Base-by-base conservation (phyloP, 176 grass and related monocot species). In the Eragrostis nindensis region DNA sequence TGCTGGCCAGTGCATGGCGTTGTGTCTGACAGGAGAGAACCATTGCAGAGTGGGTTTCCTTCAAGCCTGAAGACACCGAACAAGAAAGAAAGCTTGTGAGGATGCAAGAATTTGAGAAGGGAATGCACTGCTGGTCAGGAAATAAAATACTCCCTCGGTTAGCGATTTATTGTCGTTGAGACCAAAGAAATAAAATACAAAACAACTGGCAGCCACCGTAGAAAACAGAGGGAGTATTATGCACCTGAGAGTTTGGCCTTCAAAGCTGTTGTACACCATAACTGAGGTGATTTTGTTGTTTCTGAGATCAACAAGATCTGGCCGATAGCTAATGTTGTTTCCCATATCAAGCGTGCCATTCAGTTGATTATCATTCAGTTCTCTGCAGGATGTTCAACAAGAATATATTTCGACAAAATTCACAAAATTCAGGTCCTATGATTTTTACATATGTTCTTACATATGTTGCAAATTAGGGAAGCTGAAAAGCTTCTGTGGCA, bases 321-420 rank as follows among this genome's bases (percentile, higher is more conserved):
- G 75, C 15, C 18, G 2, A 0, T 30, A 24, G 18, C 55, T 81
- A 62, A 91, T 41, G 48, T 85, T 79, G 25, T 48, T 79, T 4
- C 92, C 95, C 86, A 98, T 86, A 81, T 85, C 81, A 80, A 98
- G 93, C 3, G 88, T 94, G 21, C 60, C 90, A 41, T 91, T 92
- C 53, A 98, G 84, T 54, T 68, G 21, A 79, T 98, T 98, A 80
- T 93, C 66, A 30, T 61, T 92, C 29, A 98, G 57, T 89, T 80
- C 55, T 75, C 95, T 98, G 92, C 54, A 25, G 39, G 48, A 68
- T 45, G 62, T 38, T 83, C 30, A n/a, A 87, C 32, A 57, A 68
- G 32, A 85, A 57, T 73, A 54, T 27, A 45, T 73, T 46, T 63
- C 15, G n/a, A 27, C 29, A 70, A 76, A 76, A 53, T 22, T 54